Conservation (phyloP, 2,329 filamentous ascomycete species). For the Claviceps arundinis region DNA sequence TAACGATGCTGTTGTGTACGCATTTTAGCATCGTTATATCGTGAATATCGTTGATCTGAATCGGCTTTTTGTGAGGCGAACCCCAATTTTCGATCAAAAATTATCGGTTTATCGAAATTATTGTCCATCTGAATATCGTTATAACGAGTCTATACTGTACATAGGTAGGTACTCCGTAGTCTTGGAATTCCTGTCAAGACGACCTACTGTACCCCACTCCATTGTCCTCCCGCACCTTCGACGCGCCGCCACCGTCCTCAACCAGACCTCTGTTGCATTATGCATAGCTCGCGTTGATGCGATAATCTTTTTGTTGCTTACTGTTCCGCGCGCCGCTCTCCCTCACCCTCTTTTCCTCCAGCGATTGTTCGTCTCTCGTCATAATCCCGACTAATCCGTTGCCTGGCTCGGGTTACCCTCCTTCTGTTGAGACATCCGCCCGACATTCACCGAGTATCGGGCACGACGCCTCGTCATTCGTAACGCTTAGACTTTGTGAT, state of each 20-base stretch:
- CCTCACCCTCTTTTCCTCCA: slow-evolving; percentile 9
- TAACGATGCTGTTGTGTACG: too few relatives aligned
- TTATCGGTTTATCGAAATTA: too few relatives aligned
- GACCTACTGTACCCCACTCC: slow-evolving; percentile 4
- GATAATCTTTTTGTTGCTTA: slow-evolving; percentile 19
- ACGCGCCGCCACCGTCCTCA: slow-evolving; percentile 11
- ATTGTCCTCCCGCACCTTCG: slow-evolving; percentile 10
- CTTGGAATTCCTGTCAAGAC: too few relatives aligned
- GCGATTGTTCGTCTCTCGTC: slow-evolving; percentile 9
- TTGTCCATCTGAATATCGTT: too few relatives aligned
- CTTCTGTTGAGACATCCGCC: slow-evolving; percentile 14
- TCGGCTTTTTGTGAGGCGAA: too few relatives aligned
- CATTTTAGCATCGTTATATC: too few relatives aligned
- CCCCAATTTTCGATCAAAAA: too few relatives aligned
- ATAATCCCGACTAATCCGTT: slow-evolving; percentile 12
- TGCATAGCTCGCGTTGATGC: slow-evolving; percentile 15
- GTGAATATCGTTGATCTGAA: too few relatives aligned
- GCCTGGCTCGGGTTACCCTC: slow-evolving; percentile 11
- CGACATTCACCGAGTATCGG: slow-evolving; percentile 9
- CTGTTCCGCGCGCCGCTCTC: slow-evolving; percentile 17
- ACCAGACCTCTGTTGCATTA: slow-evolving; percentile 17
- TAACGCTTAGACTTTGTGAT: slow-evolving; percentile 12
- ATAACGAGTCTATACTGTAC: too few relatives aligned
- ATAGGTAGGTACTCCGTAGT: too few relatives aligned
- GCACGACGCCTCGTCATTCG: slow-evolving; percentile 10